Evolutionary conservation across 805 yeast species (phyloP), one percentile per base, ranked within the genome.

Genomic region (Candida vaughaniae): DNA sequence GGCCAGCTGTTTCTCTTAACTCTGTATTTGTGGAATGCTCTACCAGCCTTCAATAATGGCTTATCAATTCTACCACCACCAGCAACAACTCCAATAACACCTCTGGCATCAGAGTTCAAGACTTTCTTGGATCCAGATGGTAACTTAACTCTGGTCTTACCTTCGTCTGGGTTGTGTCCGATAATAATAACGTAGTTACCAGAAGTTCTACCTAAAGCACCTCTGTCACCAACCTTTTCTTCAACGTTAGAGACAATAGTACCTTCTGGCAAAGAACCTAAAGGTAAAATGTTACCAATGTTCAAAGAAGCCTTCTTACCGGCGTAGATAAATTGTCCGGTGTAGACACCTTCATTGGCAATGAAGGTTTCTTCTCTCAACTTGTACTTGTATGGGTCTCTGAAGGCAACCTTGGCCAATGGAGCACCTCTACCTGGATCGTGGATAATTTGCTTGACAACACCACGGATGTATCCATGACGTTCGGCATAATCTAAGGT

Each of bases 381-480:
- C 78, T 84, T 90, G 88, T 85, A 91, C 80, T 79, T 87, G 95
- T 91, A 91, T 75, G 99, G 98, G 76, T 93, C 98, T 73, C 98
- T 87, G 96, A 91, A 91, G 56, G 77, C 90, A 73, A 91, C 96
- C 80, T 86, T 90, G 63, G 97, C 99, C 70, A 91, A 83, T 70
- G 99, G 99, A 74, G 99, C 99, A 81, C 99, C 99, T 77, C 99
- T 84, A 73, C 99, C 99, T 68, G 99, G 93, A 70, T 91, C 99
- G 80, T 91, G 99, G 75, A 93, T 78, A 75, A 91, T 93, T 75
- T 85, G 91, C 85, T 90, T 91, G 63, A 91, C 99, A 58, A 93
- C 81, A 78, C 99, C 99, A 77, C 98, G 95, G 67, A 91, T 84
- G 90, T 93, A 93, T 70, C 99, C 99, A 75, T 91, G 96, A 73